Evolutionary conservation across 805 yeast species (phyloP), one percentile per base, ranked within the genome.

Genomic region (Kazachstania bromeliacearum): DNA sequence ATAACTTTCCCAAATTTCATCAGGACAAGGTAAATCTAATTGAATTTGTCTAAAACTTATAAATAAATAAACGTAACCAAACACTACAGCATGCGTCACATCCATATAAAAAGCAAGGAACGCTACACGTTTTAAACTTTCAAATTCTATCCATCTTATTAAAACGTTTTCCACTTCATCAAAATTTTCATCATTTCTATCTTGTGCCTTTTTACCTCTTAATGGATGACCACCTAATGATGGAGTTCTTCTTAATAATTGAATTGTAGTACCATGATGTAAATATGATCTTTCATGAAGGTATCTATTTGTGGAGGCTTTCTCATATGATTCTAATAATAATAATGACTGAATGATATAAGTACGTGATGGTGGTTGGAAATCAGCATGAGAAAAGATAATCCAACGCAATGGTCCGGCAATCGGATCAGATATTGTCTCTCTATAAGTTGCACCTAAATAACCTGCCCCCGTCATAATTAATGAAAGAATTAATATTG

Each of bases 211-310:
- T 22, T 39, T 42, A 14, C 36, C 41, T n/a, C 59, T 38, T 39
- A 60, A 36, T 0, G 85, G 83, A 38, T 79, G 74, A 0, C 87
- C 87, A 10, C 87, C 87, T 23, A 85, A 57, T 1, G 81, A 71
- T 1, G 94, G 85, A 0, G 85, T 75, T 46, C 95, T 66, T 45
- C 94, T 63, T 34, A 85, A 60, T 29, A 85, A 60, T 56, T 85
- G 95, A 28, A 84, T 77, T 0, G 88, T 77, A 0, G 94, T 80
- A 4, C 92, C 95, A 55, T 85, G 95, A 53, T 85, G 94, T 15
- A 85, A 62, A 56, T 80, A 89, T 0, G 85, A 82, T 33, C 95
- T 60, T 59, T 85, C 95, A 53, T 85, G 95, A 47, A 82, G 57
- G 28, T 63, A 61, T 47, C 95, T 63, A 31, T 73, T 70, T 0